Conservation (phyloP, 129 eudicot species). For the Logfia minima region DNA sequence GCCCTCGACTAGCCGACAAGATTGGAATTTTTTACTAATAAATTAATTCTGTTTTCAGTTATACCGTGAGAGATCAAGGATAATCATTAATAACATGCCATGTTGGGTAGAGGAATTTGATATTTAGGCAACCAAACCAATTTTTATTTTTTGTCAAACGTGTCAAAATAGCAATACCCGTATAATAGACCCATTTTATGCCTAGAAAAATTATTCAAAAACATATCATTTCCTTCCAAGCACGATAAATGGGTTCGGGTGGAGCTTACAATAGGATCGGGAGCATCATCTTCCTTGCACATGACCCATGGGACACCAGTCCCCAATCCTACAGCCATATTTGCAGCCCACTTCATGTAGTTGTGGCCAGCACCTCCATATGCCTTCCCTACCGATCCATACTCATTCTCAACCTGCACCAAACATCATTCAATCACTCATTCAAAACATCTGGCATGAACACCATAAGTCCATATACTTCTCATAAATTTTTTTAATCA, state of each 20-base stretch:
- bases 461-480: not conserved
- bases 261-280: conserved; percentile 84
- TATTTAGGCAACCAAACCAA: not conserved
- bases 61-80: not conserved
- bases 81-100: not conserved
- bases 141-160: not conserved
- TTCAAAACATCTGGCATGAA: not conserved
- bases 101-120: no score
- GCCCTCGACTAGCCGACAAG: not conserved
- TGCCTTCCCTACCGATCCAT: conserved; percentile 68
- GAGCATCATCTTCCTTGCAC: conserved; percentile 96
- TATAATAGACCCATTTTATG: not conserved
- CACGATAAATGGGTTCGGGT: not conserved
- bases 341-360: conserved; percentile 92
- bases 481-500: no score
- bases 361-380: conserved; percentile 68
- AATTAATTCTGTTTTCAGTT: not conserved
- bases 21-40: not conserved
- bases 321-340: conserved; percentile 69
- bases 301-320: conserved; percentile 99
- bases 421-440: conserved; percentile 13
- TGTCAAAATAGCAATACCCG: not conserved
- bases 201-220: not conserved
- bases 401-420: conserved; percentile 91
- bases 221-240: not conserved